Evolutionary conservation across 306 rosid species (phyloP).

Genomic region (Begonia peltatifolia): DNA sequence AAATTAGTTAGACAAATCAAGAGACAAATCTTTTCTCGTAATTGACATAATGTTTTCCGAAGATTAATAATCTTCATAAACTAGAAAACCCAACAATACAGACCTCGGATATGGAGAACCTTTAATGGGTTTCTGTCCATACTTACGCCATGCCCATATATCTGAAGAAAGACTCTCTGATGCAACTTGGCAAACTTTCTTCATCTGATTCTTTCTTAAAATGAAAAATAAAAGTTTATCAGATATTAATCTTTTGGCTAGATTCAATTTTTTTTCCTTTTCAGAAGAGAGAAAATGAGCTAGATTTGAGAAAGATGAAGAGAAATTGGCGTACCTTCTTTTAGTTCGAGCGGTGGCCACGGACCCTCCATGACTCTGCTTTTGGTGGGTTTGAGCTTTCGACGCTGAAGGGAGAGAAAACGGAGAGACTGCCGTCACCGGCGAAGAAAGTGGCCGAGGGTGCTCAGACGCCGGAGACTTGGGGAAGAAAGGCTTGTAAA

Average conservation of each 20-base stretch:
- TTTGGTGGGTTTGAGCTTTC: conserved; percentile 20
- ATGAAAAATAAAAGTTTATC: background rate
- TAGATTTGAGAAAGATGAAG: background rate
- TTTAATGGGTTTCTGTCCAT: conserved; percentile 95
- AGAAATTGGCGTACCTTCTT: conserved; percentile 37
- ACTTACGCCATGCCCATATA: conserved; percentile 96
- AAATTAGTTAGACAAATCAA: too few species aligned
- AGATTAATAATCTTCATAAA: too few species aligned
- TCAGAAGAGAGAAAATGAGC: background rate
- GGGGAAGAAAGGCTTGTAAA: conserved; percentile 69
- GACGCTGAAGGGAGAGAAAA: conserved; percentile 16
- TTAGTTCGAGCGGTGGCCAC: conserved; percentile 52
- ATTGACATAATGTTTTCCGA: too few species aligned
- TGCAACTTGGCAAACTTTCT: conserved; percentile 83
- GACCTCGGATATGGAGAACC: conserved; percentile 98
- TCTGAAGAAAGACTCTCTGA: conserved; percentile 84
- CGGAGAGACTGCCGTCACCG: conserved; percentile 15
- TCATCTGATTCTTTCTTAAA: conserved; percentile 68
- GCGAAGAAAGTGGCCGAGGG: conserved; percentile 1
- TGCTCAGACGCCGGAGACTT: conserved; percentile 24
- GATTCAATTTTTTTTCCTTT: background rate
- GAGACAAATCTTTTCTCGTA: too few species aligned
- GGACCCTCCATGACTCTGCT: conserved; percentile 26
- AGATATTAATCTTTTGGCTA: background rate
- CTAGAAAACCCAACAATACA: background rate